Base-by-base conservation (phyloP, 2,329 filamentous ascomycete species). In the Exophiala phaeomuriformis region DNA sequence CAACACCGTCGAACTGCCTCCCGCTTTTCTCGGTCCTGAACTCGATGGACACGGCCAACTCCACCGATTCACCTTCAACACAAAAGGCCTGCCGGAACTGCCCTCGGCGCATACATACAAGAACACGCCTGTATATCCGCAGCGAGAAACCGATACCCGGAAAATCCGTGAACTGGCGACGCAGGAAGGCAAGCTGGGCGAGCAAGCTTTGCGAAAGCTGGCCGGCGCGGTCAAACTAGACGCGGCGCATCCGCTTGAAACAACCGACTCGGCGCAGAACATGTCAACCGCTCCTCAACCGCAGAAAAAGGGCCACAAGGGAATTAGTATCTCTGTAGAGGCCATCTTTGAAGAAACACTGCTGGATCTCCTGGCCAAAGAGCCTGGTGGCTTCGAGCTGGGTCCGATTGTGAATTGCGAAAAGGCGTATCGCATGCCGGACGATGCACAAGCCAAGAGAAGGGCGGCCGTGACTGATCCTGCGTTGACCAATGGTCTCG, bases 91-190 rank as follows among this genome's bases (percentile, higher is more conserved):
- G 55, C 83, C 83, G 1, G 68, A 75, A 27, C 77, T 84, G 39
- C 83, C 83, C 5, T 81, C 81, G 47, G 78, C 76, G 64, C 82
- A 85, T 65, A 83, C 83, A 1, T 86, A 81, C 69, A 77, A 77
- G 60, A 68, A 76, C 29, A 84, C 82, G 1, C 72, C 79, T 0
- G 77, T 84, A 3, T 83, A 76, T 57, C 76, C 77, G 1, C 67
- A 77, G 37, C 75, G 82, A 55, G 80, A 84, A 58, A 77, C 72
- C 33, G 81, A 85, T 60, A 76, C 80, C 2, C 72, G 80, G 36
- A 76, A 74, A 58, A 79, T 84, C 44, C 70, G 81, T 36, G 83
- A 85, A 64, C 75, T 77, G 53, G 82, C 82, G 3, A 84, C 81
- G 2, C 77, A 84, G 63, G 83, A 86, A 64, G 82, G 82, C 9